phyloP scores from a whole-genome alignment of 768 basidiomycete genomes.

The Piloderma croceum region DNA sequence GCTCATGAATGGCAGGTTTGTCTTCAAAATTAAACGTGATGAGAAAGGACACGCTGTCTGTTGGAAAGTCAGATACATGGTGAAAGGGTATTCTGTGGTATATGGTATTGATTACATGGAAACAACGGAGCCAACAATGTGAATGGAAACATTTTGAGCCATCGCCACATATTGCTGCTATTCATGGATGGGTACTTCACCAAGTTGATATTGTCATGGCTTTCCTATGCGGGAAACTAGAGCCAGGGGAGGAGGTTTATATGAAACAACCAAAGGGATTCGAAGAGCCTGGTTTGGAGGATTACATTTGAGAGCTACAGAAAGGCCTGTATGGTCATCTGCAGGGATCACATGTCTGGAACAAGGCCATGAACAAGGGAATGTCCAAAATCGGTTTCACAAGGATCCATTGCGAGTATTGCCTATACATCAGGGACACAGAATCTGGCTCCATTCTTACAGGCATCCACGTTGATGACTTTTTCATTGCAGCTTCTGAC shows the following conservation, averaged over 20 bases:
- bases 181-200: too few species aligned
- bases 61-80: too few species aligned
- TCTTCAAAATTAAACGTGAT: too few species aligned
- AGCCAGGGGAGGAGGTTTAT: constrained; percentile 29
- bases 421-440: constrained; percentile 10
- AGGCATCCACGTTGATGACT: constrained; percentile 19
- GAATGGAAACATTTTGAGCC: too few species aligned
- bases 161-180: too few species aligned
- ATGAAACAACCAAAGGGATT: constrained; percentile 24
- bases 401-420: constrained; percentile 11
- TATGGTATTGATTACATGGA: too few species aligned
- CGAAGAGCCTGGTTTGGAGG: constrained; percentile 17
- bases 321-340: constrained; percentile 33
- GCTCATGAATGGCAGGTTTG: too few species aligned
- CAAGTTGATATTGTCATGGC: too few species aligned
- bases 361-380: constrained; percentile 18
- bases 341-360: constrained; percentile 33
- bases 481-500: constrained; percentile 7
- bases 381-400: constrained; percentile 20
- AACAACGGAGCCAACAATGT: too few species aligned
- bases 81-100: too few species aligned
- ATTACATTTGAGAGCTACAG: constrained; percentile 20
- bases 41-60: too few species aligned
- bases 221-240: too few species aligned
- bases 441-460: constrained; percentile 6